These are phyloP conservation scores for Lachancea lanzarotensis DNA, from an alignment of 805 yeast genomes.

Conservation along the genomic window DNA sequence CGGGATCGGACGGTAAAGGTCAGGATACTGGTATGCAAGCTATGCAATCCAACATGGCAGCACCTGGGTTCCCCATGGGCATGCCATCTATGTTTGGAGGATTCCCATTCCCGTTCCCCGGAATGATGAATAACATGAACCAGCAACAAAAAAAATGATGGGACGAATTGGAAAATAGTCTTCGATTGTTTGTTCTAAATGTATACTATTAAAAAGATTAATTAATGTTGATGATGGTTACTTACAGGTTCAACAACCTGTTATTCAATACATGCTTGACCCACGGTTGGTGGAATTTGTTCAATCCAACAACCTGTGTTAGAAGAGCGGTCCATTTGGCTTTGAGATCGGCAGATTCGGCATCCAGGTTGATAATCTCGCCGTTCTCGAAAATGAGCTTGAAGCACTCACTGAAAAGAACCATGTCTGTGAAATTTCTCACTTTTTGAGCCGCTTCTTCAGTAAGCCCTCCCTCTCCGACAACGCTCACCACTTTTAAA, in stretches of 20 bases:
- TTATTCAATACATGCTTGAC: slow-evolving; percentile 37
- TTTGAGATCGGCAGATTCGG: slow-evolving; percentile 60
- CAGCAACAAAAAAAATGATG: slow-evolving; percentile 14
- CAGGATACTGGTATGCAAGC: slow-evolving; percentile 6
- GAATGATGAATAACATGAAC: slow-evolving; percentile 35
- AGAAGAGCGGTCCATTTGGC: slow-evolving; percentile 58
- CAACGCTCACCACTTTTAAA: slow-evolving; percentile 47
- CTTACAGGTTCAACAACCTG: not conserved
- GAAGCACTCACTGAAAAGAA: slow-evolving; percentile 66
- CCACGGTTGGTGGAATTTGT: slow-evolving; percentile 58
- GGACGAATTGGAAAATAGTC: not conserved
- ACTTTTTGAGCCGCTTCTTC: slow-evolving; percentile 28
- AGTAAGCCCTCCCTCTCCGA: slow-evolving; percentile 28
- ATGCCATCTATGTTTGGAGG: slow-evolving; percentile 32
- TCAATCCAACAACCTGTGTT: slow-evolving; percentile 49
- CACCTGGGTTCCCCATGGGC: slow-evolving; percentile 26
- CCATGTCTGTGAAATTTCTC: slow-evolving; percentile 67
- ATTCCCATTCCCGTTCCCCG: slow-evolving; percentile 33
- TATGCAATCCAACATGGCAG: slow-evolving; percentile 14
- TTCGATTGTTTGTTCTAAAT: not conserved
- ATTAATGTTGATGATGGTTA: not conserved
- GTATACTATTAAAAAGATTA: not conserved
- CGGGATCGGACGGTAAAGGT: slow-evolving; percentile 20
- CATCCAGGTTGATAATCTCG: slow-evolving; percentile 79
- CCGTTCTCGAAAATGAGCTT: slow-evolving; percentile 70